phyloP scores from a whole-genome alignment of 306 rosid genomes.

The apple (Malus domestica) region DNA sequence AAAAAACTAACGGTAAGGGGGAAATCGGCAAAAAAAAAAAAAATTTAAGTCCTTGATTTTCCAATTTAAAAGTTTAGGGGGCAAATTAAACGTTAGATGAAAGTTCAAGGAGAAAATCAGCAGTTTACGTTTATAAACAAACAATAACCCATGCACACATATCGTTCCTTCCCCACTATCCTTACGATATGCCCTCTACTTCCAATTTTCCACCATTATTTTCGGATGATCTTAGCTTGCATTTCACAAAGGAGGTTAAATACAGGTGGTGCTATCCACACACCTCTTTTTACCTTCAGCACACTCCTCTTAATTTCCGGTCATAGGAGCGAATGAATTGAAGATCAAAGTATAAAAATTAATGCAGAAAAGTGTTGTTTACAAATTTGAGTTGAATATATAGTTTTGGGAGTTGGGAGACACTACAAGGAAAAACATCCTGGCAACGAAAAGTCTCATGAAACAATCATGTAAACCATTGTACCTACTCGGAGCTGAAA shows the following conservation, averaged over 20 bases:
- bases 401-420: neutral
- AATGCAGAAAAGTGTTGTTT: neutral
- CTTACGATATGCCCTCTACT: neutral
- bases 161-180: neutral
- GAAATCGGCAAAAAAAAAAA: no score
- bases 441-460: neutral
- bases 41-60: no score
- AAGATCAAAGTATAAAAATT: neutral
- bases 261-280: no score
- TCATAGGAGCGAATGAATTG: no score
- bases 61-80: no score
- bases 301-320: no score
- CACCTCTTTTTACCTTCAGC: no score
- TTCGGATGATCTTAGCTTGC: neutral
- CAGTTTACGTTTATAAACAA: no score
- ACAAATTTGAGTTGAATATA: neutral
- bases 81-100: no score
- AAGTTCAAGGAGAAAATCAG: accelerated
- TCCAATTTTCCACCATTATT: neutral
- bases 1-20: no score
- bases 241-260: no score
- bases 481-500: neutral
- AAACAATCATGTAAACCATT: neutral
- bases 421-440: neutral
- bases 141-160: no score